A percentile compares a stretch with the other conserved stretches of the same genome.
Conservation (phyloP, 345 rosid genomes). For the Salix arbutifolia region DNA sequence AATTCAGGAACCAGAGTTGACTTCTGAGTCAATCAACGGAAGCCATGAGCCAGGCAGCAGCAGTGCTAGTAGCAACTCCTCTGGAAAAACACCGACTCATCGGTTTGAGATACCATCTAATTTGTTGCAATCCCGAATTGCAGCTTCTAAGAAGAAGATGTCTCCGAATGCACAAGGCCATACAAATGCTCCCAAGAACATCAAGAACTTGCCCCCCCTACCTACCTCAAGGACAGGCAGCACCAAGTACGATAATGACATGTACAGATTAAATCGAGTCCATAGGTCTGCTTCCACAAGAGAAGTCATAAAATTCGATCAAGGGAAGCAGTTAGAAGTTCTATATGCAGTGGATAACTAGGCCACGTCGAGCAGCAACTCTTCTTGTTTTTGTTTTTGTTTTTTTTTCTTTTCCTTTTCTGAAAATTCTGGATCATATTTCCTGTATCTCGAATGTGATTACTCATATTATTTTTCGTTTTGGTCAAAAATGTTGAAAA, state of each 20-base stretch:
- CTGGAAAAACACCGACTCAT: slow-evolving; percentile 22
- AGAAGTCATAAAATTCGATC: slow-evolving; percentile 39
- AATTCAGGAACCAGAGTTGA: slow-evolving; percentile 33
- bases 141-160: slow-evolving; percentile 16
- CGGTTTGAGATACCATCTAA: slow-evolving; percentile 15
- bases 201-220: slow-evolving; percentile 37
- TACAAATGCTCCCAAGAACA: slow-evolving; percentile 14
- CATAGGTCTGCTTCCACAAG: slow-evolving; percentile 49
- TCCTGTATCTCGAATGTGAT: neutral
- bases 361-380: slow-evolving; percentile 2
- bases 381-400: neutral
- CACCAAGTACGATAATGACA: slow-evolving; percentile 11
- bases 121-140: slow-evolving; percentile 18
- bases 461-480: too few species aligned
- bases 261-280: slow-evolving; percentile 36
- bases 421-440: neutral
- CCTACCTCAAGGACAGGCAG: slow-evolving; percentile 25
- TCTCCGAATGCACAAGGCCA: slow-evolving; percentile 19
- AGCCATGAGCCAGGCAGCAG: slow-evolving; percentile 36
- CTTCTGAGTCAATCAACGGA: neutral
- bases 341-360: slow-evolving; percentile 30
- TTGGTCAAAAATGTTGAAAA: too few species aligned
- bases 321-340: slow-evolving; percentile 30
- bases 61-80: slow-evolving; percentile 26
- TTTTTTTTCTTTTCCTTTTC: neutral